Evolutionary conservation across 1,139 yeast species (phyloP).

Genomic region (Candida freyschussii): DNA sequence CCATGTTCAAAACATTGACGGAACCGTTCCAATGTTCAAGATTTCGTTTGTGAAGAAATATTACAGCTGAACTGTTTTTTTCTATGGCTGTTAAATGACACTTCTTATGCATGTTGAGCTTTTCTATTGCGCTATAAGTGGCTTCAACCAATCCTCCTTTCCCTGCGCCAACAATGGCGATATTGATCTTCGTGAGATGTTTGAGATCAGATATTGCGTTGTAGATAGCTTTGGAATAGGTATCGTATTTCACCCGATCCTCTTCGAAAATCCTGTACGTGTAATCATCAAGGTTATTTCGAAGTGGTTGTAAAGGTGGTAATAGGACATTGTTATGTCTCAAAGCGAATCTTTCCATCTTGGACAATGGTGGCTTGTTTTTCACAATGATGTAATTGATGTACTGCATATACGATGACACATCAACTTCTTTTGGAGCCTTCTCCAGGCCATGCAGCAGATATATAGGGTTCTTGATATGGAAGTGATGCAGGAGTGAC

Average conservation of each 20-base stretch:
- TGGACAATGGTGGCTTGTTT: slow-evolving; percentile 26
- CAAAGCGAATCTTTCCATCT: slow-evolving; percentile 31
- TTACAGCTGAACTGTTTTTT: slow-evolving; percentile 61
- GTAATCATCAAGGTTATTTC: slow-evolving; percentile 47
- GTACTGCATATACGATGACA: slow-evolving; percentile 43
- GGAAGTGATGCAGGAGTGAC: slow-evolving; percentile 35
- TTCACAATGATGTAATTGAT: slow-evolving; percentile 43
- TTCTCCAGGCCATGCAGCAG: slow-evolving; percentile 45
- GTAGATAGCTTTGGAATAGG: slow-evolving; percentile 62
- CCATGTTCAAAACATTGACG: slow-evolving; percentile 50
- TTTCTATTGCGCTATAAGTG: slow-evolving; percentile 39
- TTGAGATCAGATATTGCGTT: slow-evolving; percentile 45
- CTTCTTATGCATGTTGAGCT: slow-evolving; percentile 25
- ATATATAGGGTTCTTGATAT: slow-evolving; percentile 29
- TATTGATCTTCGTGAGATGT: slow-evolving; percentile 22
- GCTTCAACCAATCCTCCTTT: slow-evolving; percentile 71
- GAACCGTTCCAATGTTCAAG: slow-evolving; percentile 37
- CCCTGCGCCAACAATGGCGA: slow-evolving; percentile 83
- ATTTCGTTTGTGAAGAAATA: slow-evolving; percentile 41
- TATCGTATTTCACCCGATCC: slow-evolving; percentile 62
- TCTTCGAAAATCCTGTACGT: slow-evolving; percentile 68
- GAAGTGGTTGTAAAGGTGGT: slow-evolving; percentile 70
- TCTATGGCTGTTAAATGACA: slow-evolving; percentile 56
- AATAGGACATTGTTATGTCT: slow-evolving; percentile 37
- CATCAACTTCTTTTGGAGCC: slow-evolving; percentile 31